Conservation (phyloP, 495 filamentous ascomycete genomes). For the Xylaria sp. region DNA sequence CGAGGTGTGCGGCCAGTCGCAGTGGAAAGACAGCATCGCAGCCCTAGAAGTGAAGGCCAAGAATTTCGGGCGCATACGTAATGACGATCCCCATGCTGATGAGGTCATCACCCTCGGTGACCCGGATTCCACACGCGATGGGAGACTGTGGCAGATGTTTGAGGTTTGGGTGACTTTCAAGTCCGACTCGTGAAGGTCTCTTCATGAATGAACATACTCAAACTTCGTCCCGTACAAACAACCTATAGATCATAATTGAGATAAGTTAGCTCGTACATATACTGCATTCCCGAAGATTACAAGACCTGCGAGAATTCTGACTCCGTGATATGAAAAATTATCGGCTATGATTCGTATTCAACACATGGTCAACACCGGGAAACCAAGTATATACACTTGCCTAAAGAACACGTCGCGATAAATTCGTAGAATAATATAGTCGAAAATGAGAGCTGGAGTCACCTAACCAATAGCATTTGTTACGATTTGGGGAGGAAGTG, state of each 20-base stretch:
- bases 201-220: background rate
- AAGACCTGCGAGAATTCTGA: background rate
- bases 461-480: too few relatives aligned
- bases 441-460: too few relatives aligned
- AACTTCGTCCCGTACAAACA: background rate
- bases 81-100: slow-evolving; percentile 18
- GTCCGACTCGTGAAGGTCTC: background rate
- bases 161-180: slow-evolving; percentile 39
- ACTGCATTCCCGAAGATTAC: background rate
- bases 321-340: background rate
- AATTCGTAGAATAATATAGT: too few relatives aligned
- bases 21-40: slow-evolving; percentile 30
- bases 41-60: slow-evolving; percentile 32
- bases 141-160: slow-evolving; percentile 34
- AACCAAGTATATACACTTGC: too few relatives aligned
- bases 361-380: too few relatives aligned
- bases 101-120: slow-evolving; percentile 19
- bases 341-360: background rate
- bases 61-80: slow-evolving; percentile 22
- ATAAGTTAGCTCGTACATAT: background rate
- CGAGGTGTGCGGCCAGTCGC: slow-evolving; percentile 24
- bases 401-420: too few relatives aligned
- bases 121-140: slow-evolving; percentile 8
- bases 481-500: background rate
- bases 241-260: background rate